Percentiles rank a stretch among this genome's conserved stretches.
phyloP scores from a whole-genome alignment of 2,329 filamentous ascomycete genomes.

The Fusarium sp. region DNA sequence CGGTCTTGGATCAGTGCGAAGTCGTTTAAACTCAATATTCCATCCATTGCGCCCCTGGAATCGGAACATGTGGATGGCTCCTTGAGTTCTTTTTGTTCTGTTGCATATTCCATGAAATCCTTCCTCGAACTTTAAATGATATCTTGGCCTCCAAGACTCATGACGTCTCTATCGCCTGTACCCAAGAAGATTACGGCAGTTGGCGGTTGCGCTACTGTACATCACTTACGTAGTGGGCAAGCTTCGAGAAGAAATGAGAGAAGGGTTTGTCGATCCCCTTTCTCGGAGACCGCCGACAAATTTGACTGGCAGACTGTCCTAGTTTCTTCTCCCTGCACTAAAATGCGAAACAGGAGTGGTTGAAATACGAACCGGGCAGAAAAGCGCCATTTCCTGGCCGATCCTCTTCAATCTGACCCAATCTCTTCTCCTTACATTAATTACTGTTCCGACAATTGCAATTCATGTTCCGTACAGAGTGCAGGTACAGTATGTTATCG shows the following conservation, averaged over 20 bases:
- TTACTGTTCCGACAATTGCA: constrained; percentile 21
- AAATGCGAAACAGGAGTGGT: constrained; percentile 23
- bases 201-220: constrained; percentile 28
- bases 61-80: constrained; percentile 27
- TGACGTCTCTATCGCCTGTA: constrained; percentile 12
- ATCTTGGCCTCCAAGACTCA: neutral
- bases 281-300: constrained; percentile 12
- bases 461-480: constrained; percentile 13
- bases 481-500: neutral
- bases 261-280: constrained; percentile 25
- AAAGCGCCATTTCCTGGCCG: constrained; percentile 31
- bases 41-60: constrained; percentile 23
- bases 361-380: constrained; percentile 9
- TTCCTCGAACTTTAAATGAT: constrained; percentile 22
- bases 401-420: constrained; percentile 20
- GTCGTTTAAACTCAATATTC: constrained; percentile 35
- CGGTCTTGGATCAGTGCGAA: constrained; percentile 2
- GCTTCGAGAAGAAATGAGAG: constrained; percentile 37
- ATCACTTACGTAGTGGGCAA: constrained; percentile 30
- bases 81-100: constrained; percentile 5
- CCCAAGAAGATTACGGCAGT: constrained; percentile 25
- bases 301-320: neutral
- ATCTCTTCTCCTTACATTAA: constrained; percentile 26
- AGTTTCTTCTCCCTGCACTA: constrained; percentile 12
- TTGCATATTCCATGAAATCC: constrained; percentile 12